Conservation (phyloP, 768 basidiomycete genomes). For the Suillus lakei region DNA sequence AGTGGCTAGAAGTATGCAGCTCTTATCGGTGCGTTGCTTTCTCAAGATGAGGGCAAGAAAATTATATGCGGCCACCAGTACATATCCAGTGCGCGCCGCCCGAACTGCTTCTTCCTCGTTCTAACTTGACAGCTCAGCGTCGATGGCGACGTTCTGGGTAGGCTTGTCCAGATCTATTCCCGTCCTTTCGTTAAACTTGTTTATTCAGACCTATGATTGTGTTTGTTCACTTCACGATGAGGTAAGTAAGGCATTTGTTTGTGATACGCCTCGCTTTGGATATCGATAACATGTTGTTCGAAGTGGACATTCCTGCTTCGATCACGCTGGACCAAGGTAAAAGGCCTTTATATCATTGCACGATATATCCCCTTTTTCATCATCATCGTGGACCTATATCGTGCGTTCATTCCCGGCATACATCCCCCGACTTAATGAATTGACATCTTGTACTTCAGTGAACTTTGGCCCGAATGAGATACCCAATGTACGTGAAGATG, state of each 20-base stretch:
- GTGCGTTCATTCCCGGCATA: neutral
- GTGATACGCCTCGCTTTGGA: neutral
- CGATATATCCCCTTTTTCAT: neutral
- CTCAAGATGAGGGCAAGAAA: no score
- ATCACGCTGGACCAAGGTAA: neutral
- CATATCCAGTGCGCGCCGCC: no score
- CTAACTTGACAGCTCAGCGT: no score
- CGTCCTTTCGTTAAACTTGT: neutral
- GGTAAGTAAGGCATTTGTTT: neutral
- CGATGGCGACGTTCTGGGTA: no score
- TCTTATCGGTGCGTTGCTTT: no score
- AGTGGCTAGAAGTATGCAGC: no score
- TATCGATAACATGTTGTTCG: neutral
- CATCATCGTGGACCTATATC: neutral
- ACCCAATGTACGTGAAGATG: neutral
- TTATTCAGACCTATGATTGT: neutral
- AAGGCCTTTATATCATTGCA: neutral
- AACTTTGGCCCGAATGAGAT: no score
- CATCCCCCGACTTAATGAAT: neutral
- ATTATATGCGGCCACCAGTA: no score
- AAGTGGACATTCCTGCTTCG: neutral
- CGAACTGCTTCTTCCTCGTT: no score
- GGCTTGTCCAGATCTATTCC: no score
- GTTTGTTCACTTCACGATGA: neutral
- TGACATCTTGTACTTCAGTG: neutral